These are phyloP conservation scores for Nicotiana tomentosiformis DNA, from an alignment of 257 asterid species.

Conservation along the genomic window DNA sequence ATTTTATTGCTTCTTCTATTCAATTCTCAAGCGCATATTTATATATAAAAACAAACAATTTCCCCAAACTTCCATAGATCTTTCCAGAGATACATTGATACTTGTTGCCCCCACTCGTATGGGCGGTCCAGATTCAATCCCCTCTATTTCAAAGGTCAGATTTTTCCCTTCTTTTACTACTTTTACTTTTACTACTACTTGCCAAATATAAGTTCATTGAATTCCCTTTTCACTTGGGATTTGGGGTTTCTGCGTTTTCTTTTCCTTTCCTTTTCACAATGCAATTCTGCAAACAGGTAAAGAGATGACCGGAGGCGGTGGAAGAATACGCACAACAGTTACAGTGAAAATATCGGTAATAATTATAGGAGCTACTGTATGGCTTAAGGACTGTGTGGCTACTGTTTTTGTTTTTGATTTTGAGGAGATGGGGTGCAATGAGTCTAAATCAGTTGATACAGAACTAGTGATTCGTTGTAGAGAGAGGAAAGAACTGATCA, in stretches of 20 bases:
- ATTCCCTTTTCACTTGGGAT: neutral
- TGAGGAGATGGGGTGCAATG: constrained; percentile 69
- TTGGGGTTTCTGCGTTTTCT: neutral
- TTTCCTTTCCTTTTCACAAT: constrained; percentile 19
- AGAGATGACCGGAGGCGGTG: constrained; percentile 21
- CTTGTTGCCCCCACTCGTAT: neutral
- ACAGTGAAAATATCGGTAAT: neutral
- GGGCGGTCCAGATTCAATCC: constrained; percentile 20
- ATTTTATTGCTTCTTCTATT: neutral
- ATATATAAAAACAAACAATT: neutral
- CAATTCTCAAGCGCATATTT: neutral
- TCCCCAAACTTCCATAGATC: neutral
- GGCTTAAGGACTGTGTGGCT: constrained; percentile 1
- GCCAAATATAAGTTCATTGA: neutral
- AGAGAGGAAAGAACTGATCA: constrained; percentile 67
- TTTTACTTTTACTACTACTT: neutral
- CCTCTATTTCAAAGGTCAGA: neutral
- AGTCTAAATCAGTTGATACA: constrained; percentile 66
- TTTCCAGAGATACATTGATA: neutral
- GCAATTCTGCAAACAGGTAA: constrained; percentile 24
- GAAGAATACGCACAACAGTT: neutral
- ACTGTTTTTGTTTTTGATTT: neutral
- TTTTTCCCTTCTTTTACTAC: neutral
- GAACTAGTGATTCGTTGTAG: constrained; percentile 82
- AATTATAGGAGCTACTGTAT: neutral